Percentiles rank a stretch among this genome's conserved stretches.
These are phyloP conservation scores for Brettanomyces bruxellensis DNA, from an alignment of 805 yeast genomes.

Conservation along the genomic window DNA sequence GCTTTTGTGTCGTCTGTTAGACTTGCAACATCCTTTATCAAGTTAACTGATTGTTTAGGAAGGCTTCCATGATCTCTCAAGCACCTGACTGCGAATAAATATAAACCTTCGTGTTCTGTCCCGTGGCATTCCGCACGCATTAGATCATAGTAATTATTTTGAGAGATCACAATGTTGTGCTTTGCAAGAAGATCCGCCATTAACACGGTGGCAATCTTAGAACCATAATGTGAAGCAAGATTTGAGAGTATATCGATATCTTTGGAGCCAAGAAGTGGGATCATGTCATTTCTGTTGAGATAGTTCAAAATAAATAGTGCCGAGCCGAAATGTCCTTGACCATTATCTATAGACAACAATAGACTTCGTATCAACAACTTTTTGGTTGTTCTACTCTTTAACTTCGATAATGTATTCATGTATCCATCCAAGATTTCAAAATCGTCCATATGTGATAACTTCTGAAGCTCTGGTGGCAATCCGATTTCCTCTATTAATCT, in stretches of 20 bases:
- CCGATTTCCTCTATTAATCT: not conserved
- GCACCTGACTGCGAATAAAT: slow-evolving; percentile 7
- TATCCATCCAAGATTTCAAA: slow-evolving; percentile 5
- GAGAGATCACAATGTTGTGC: slow-evolving; percentile 4
- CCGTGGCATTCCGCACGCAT: slow-evolving; percentile 17
- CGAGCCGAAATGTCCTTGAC: slow-evolving; percentile 10
- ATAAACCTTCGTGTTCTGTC: slow-evolving; percentile 17
- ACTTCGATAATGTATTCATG: not conserved
- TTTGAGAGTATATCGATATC: slow-evolving; percentile 14
- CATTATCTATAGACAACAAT: slow-evolving; percentile 13
- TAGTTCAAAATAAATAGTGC: slow-evolving; percentile 8
- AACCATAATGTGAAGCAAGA: slow-evolving; percentile 9
- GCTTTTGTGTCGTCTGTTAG: slow-evolving; percentile 10
- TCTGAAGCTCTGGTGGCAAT: slow-evolving; percentile 6
- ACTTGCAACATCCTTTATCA: slow-evolving; percentile 5
- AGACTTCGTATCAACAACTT: slow-evolving; percentile 11
- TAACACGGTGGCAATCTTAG: slow-evolving; percentile 12
- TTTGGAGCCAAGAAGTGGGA: slow-evolving; percentile 2
- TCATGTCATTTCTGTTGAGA: slow-evolving; percentile 2
- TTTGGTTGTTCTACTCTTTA: slow-evolving; percentile 4
- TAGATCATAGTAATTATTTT: slow-evolving; percentile 9
- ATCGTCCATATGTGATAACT: slow-evolving; percentile 4
- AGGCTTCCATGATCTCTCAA: slow-evolving; percentile 7
- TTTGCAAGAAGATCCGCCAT: slow-evolving; percentile 6
- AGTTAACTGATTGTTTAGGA: not conserved